Conservation (phyloP, 352 stramenopile genomes). For the Phytophthora boehmeriae region DNA sequence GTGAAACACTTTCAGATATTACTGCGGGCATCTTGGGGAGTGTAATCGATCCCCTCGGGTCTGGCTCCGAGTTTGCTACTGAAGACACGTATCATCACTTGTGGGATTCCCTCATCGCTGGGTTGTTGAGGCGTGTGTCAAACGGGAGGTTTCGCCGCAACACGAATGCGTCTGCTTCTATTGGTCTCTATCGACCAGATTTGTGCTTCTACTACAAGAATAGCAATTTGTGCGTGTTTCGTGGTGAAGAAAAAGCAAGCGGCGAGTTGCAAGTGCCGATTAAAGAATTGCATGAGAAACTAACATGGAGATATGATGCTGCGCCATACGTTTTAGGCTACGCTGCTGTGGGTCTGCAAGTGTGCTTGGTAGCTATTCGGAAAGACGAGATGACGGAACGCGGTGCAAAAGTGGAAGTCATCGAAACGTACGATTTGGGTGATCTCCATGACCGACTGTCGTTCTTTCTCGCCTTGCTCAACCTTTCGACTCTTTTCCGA, state of each 20-base stretch:
- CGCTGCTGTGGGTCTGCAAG: slow-evolving; percentile 19
- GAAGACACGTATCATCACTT: slow-evolving; percentile 22
- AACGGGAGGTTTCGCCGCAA: slow-evolving; percentile 15
- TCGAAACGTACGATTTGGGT: slow-evolving; percentile 20
- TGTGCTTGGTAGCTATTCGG: slow-evolving; percentile 21
- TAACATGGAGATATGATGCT: slow-evolving; percentile 22
- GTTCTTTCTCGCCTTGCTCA: slow-evolving; percentile 20
- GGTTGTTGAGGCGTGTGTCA: slow-evolving; percentile 3
- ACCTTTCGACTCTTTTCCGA: slow-evolving; percentile 23
- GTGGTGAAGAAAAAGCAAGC: slow-evolving; percentile 16
- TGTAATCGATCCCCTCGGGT: slow-evolving; percentile 14
- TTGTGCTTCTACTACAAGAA: slow-evolving; percentile 20
- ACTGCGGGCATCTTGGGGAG: slow-evolving; percentile 3
- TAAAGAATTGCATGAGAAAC: slow-evolving; percentile 18
- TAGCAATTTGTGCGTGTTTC: slow-evolving; percentile 21
- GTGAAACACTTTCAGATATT: slow-evolving; percentile 13
- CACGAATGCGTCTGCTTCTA: slow-evolving; percentile 13
- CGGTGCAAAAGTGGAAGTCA: slow-evolving; percentile 18
- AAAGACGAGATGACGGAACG: slow-evolving; percentile 7
- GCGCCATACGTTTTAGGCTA: slow-evolving; percentile 25
- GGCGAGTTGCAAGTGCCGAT: slow-evolving; percentile 9
- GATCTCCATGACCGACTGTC: slow-evolving; percentile 17
- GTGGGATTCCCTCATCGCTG: slow-evolving; percentile 20
- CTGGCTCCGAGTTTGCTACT: slow-evolving; percentile 10
- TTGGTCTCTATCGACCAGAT: slow-evolving; percentile 8